Evolutionary conservation across 352 stramenopile genomes (phyloP), one percentile per base, ranked within the genome.

Genomic region (Phytopythium kandeliae): DNA sequence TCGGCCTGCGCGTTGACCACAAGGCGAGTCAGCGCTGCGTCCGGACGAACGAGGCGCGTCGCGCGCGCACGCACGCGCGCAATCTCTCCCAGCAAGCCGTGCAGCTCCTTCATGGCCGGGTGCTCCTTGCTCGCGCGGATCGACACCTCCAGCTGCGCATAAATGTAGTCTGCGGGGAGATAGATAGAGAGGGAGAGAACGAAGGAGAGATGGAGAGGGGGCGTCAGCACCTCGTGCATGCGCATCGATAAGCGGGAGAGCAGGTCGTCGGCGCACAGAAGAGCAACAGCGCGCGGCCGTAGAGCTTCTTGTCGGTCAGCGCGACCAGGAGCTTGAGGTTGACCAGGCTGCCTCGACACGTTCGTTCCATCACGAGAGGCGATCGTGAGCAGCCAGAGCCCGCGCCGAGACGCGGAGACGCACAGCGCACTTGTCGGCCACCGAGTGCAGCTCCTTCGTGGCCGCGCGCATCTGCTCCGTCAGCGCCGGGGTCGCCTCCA

Each of bases 301-400:
- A 89, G 46, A 87, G 62, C 34, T 75, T 44, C 30, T 74, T 78
- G 62, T 85, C 74, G 15, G 73, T 89, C 17, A 89, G 61, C 30
- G 75, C 67, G 37, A 89, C 63, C 44, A 85, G 47, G 45, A 89
- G 65, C 71, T 86, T 89, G 38, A 83, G 30, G 42, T 87, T 89
- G 45, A 85, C 69, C 19, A 86, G 57, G 22, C 78, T 89, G 17
- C 26, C 16, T 17, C 43, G 7, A 17, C 24, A 31, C 4, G n/a
- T n/a, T n/a, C n/a, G n/a, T n/a, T n/a, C n/a, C n/a, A n/a, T n/a
- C n/a, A n/a, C n/a, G n/a, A n/a, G n/a, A n/a, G n/a, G n/a, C n/a
- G n/a, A n/a, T n/a, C n/a, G n/a, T n/a, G n/a, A n/a, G n/a, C n/a
- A n/a, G n/a, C n/a, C n/a, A n/a, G n/a, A n/a, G n/a, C n/a, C n/a